Conservation (phyloP, 305 asterid species). For the Solanum hybrid region DNA sequence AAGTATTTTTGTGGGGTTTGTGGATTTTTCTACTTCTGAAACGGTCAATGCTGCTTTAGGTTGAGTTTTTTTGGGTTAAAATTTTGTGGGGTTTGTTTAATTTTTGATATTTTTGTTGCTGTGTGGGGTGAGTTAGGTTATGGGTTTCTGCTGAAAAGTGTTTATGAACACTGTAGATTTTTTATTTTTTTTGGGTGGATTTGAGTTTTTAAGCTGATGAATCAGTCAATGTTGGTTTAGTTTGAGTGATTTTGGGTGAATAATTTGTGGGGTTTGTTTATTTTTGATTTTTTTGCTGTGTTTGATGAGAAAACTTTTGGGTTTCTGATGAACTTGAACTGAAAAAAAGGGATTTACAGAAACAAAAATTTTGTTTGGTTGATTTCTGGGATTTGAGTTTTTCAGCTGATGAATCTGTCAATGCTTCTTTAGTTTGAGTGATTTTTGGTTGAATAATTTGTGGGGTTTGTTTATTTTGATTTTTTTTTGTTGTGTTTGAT, state of each 20-base stretch:
- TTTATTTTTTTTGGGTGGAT: not conserved
- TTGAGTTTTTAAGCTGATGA: not conserved
- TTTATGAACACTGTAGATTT: not conserved
- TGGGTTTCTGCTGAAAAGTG: not conserved
- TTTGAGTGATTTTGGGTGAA: not conserved
- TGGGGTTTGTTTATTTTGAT: not conserved
- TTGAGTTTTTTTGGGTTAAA: not conserved
- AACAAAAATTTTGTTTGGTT: not conserved
- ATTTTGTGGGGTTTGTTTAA: not conserved
- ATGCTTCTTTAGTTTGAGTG: not conserved
- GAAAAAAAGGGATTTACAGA: not conserved
- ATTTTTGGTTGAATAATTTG: not conserved
- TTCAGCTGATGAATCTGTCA: not conserved
- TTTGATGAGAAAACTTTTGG: not conserved
- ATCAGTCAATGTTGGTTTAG: not conserved
- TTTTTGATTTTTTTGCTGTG: not conserved
- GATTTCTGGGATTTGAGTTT: not conserved
- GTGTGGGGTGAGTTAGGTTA: not conserved
- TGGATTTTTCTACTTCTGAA: not conserved
- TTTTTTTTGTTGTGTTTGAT: not conserved
- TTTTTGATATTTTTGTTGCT: not conserved
- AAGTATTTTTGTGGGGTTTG: not conserved
- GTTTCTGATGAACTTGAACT: not conserved
- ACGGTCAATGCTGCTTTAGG: not conserved
- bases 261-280: not conserved